phyloP scores from a whole-genome alignment of 495 filamentous ascomycete genomes.

The Filosporella fistucella region DNA sequence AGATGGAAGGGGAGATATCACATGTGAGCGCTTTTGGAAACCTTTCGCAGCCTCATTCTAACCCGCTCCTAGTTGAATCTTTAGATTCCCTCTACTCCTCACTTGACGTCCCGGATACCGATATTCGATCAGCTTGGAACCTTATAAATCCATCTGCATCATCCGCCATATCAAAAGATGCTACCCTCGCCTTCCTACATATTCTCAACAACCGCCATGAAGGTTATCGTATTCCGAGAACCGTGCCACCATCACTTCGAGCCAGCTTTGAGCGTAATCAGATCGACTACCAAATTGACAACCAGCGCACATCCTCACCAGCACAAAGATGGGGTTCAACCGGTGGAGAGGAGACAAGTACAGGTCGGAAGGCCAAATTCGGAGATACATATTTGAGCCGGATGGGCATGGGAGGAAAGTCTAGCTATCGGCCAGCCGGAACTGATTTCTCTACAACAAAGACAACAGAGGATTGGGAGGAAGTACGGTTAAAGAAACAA shows the following conservation, averaged over 20 bases:
- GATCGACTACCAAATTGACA: slow-evolving; percentile 91
- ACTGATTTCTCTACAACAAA: slow-evolving; percentile 74
- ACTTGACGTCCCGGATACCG: slow-evolving; percentile 93
- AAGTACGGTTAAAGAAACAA: slow-evolving; percentile 89
- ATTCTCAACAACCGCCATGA: slow-evolving; percentile 94
- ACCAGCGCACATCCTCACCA: slow-evolving; percentile 48
- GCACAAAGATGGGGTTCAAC: slow-evolving; percentile 61
- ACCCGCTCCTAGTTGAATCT: slow-evolving; percentile 54
- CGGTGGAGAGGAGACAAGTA: slow-evolving; percentile 61
- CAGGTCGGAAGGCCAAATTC: slow-evolving; percentile 91
- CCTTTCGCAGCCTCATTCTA: background rate
- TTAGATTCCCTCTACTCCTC: slow-evolving; percentile 82
- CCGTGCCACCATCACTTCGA: slow-evolving; percentile 87
- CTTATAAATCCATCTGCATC: slow-evolving; percentile 84
- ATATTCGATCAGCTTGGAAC: slow-evolving; percentile 93
- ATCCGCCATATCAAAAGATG: slow-evolving; percentile 85
- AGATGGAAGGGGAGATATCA: slow-evolving; percentile 77
- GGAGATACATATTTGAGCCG: slow-evolving; percentile 93
- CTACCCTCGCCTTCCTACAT: slow-evolving; percentile 89
- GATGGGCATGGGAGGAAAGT: slow-evolving; percentile 77
- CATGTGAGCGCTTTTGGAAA: slow-evolving; percentile 47
- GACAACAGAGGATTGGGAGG: slow-evolving; percentile 86
- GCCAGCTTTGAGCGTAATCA: slow-evolving; percentile 87
- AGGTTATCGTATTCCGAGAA: slow-evolving; percentile 87
- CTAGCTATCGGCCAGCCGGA: slow-evolving; percentile 57